A percentile compares a stretch with the other conserved stretches of the same genome.
These are phyloP conservation scores for Talaromyces sp. DNA, from an alignment of 2,329 filamentous ascomycete genomes.

Conservation along the genomic window DNA sequence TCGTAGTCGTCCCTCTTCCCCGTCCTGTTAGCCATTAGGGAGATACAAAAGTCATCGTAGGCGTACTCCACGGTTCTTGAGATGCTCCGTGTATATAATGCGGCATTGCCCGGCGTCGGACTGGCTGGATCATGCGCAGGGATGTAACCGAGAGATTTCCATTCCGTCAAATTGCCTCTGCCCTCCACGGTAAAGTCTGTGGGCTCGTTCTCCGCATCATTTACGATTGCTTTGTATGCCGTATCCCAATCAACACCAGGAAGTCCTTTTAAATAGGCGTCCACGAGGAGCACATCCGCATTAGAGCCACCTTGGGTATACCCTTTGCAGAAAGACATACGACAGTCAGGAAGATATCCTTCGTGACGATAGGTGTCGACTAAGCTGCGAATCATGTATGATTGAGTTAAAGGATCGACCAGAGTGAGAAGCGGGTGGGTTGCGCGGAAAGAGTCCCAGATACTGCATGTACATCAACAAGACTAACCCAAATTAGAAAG, in stretches of 20 bases:
- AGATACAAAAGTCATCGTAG: background rate
- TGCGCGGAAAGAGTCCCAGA: slow-evolving; percentile 34
- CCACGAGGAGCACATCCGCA: background rate
- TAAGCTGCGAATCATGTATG: background rate
- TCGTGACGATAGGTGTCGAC: background rate
- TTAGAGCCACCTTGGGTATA: background rate
- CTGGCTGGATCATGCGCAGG: background rate
- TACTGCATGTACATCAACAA: background rate
- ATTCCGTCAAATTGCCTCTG: too few species aligned
- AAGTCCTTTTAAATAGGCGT: background rate
- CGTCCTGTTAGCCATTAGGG: background rate
- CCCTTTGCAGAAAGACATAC: background rate
- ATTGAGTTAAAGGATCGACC: background rate
- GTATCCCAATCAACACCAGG: background rate
- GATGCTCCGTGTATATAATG: background rate
- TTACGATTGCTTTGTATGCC: background rate
- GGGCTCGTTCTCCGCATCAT: too few species aligned
- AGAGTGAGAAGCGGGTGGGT: slow-evolving; percentile 38
- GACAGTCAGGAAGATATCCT: background rate
- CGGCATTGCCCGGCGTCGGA: background rate
- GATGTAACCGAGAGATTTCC: background rate
- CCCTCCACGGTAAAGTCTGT: too few species aligned
- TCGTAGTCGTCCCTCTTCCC: background rate
- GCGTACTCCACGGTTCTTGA: background rate
- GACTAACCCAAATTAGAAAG: too few species aligned